Percentiles rank a stretch among this genome's conserved stretches.
Evolutionary conservation across 2,329 filamentous ascomycete genomes (phyloP).

Genomic region (Verticillium klebahnii): DNA sequence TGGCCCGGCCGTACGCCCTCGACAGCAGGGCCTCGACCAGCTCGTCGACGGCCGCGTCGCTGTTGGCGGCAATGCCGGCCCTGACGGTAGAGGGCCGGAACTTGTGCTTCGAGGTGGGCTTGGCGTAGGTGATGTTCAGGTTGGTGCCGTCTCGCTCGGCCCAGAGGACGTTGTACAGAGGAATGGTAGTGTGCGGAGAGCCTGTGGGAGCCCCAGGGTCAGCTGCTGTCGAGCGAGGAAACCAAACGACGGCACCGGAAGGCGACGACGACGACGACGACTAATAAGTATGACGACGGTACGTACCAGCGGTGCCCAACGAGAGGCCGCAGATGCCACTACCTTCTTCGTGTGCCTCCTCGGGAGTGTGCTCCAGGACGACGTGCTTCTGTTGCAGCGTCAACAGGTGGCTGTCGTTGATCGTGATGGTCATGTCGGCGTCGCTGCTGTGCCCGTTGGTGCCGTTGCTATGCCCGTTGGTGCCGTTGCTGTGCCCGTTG

Average conservation of each 20-base stretch:
- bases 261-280: background rate
- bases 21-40: conserved; percentile 66
- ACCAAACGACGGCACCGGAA: background rate
- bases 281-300: background rate
- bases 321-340: background rate
- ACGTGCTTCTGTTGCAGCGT: background rate
- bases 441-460: background rate
- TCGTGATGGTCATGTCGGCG: background rate
- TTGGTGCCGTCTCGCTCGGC: conserved; percentile 58
- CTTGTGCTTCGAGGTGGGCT: conserved; percentile 50
- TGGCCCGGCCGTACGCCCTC: conserved; percentile 64
- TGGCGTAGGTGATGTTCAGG: conserved; percentile 70
- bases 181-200: conserved; percentile 39
- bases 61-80: conserved; percentile 15
- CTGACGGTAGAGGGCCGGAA: conserved; percentile 57
- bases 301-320: background rate
- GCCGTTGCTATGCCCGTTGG: background rate
- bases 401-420: conserved; percentile 1
- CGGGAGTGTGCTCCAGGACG: background rate
- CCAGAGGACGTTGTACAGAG: conserved; percentile 82
- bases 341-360: background rate
- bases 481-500: background rate
- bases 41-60: conserved; percentile 36
- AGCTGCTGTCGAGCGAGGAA: background rate
- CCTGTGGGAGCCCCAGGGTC: background rate